These are phyloP conservation scores for Cordia subcordata DNA, from an alignment of 257 asterid species.

Conservation along the genomic window DNA sequence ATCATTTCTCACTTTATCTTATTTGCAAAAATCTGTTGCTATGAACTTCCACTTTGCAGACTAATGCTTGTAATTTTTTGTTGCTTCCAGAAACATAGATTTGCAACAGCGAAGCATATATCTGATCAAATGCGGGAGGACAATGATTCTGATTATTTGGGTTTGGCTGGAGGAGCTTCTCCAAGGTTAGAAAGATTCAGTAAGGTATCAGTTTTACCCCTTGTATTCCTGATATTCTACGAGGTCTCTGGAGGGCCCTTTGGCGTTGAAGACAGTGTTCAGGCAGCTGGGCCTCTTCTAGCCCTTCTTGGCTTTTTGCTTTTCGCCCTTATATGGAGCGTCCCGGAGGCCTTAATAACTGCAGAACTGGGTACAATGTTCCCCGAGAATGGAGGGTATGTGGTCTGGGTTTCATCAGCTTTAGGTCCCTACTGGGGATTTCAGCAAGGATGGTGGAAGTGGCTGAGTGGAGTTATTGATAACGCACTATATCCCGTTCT, in stretches of 20 bases:
- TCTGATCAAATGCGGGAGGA: constrained; percentile 27
- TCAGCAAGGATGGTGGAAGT: constrained; percentile 32
- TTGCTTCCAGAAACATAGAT: not conserved
- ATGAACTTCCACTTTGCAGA: not conserved
- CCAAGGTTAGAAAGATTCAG: constrained; percentile 26
- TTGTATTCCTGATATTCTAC: constrained; percentile 46
- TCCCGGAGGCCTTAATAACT: constrained; percentile 50
- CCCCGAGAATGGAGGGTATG: constrained; percentile 57
- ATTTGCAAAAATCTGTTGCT: not conserved
- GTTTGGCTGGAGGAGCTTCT: constrained; percentile 29
- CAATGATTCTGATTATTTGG: constrained; percentile 23
- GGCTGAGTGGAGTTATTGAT: not conserved
- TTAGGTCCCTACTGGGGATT: constrained; percentile 56
- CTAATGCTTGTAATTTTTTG: no score
- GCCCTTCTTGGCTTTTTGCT: constrained; percentile 48
- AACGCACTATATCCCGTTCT: constrained; percentile 1
- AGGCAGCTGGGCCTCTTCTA: constrained; percentile 56
- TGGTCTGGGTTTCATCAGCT: constrained; percentile 55
- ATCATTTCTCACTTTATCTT: not conserved
- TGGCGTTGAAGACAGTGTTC: constrained; percentile 57
- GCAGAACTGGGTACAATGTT: constrained; percentile 55
- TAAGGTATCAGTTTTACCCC: constrained; percentile 44
- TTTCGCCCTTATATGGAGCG: constrained; percentile 52
- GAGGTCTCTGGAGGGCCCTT: constrained; percentile 65
- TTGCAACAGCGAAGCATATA: not conserved